Evolutionary conservation across 75 land plant genomes (phyloP), one percentile per base, ranked within the genome.

Genomic region (Adiantum capillusveneris): DNA sequence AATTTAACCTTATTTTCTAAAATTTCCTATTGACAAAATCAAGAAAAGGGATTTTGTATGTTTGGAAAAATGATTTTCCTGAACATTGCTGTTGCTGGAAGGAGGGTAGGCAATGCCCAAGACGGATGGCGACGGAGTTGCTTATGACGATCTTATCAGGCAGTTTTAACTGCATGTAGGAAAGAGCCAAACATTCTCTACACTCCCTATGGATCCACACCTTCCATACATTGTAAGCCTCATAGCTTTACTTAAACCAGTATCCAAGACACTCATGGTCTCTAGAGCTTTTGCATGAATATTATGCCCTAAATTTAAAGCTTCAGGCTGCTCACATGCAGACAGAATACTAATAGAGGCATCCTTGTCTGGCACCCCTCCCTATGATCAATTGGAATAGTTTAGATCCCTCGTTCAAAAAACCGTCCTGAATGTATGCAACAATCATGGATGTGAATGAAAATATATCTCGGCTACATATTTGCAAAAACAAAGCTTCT

Each of bases 161-260:
- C n/a, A n/a, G n/a, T n/a, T n/a, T n/a, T n/a, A n/a, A n/a, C n/a
- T n/a, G n/a, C n/a, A n/a, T n/a, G n/a, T n/a, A n/a, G n/a, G n/a
- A n/a, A n/a, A n/a, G n/a, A n/a, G n/a, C n/a, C n/a, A 82, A 12
- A 82, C 48, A 11, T 12, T 25, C 42, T 61, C 42, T 57, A 72
- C 74, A 55, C 44, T 24, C 0, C 42, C 58, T 27, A 79, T 6
- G n/a, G n/a, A 21, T 30, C 82, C 78, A 60, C 59, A 56, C 65
- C 56, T 78, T 56, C 72, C 71, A 65, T 82, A 82, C 75, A 79
- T 79, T 17, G 64, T 34, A 11, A 78, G 12, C n/a, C n/a, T n/a
- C 17, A 75, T 42, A 22, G 76, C 65, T 41, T 79, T 82, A 28
- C 37, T 28, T 59, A 82, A 24, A 53, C 55, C 70, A 27, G 53